These are phyloP conservation scores for Melaleuca quinquenervia DNA, from an alignment of 345 rosid species.

Conservation along the genomic window DNA sequence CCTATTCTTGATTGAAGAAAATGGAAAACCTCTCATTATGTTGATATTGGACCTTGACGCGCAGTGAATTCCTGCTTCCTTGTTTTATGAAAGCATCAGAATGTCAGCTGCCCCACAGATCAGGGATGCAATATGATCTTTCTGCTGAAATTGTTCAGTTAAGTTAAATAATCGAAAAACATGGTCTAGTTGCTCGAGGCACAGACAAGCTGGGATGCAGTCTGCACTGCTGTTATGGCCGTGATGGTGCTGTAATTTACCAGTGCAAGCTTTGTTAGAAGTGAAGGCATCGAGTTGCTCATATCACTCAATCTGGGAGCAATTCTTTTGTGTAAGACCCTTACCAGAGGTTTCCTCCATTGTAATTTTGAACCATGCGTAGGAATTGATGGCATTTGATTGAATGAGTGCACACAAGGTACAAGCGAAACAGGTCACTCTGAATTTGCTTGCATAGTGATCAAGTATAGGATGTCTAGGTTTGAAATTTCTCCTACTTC, in stretches of 20 bases:
- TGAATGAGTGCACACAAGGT: neutral
- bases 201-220: neutral
- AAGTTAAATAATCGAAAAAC: neutral
- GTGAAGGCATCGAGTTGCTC: neutral
- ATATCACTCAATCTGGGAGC: neutral
- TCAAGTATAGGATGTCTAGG: neutral
- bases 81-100: neutral
- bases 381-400: neutral
- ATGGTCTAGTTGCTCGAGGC: neutral
- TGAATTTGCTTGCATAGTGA: neutral
- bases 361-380: neutral
- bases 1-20: neutral
- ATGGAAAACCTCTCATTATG: neutral
- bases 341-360: no score
- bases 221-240: neutral
- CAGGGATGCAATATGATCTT: neutral
- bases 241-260: neutral
- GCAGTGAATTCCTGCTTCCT: neutral
- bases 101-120: neutral
- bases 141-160: neutral
- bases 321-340: neutral
- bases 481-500: neutral
- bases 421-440: neutral
- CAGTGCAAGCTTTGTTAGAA: neutral
- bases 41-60: neutral